These are phyloP conservation scores for Pulveroboletus sp. DNA, from an alignment of 1,284 basidiomycete species.

Conservation along the genomic window DNA sequence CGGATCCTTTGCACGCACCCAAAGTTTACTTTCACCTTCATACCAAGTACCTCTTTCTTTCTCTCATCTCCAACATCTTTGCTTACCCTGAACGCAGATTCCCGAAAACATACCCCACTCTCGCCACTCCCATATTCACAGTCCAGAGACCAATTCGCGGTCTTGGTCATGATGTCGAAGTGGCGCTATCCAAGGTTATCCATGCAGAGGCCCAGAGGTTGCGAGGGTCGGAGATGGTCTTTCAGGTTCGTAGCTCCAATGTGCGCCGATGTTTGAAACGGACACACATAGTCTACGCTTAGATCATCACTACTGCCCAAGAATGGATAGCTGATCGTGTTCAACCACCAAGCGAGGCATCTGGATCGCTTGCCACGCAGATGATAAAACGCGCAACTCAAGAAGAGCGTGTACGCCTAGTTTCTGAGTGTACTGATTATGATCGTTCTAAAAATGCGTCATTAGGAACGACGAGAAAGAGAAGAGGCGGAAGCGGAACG, in stretches of 20 bases:
- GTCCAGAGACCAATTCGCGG: slow-evolving; percentile 66
- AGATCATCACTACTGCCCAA: slow-evolving; percentile 68
- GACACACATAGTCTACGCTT: neutral
- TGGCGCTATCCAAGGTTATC: slow-evolving; percentile 55
- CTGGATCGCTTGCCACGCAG: slow-evolving; percentile 69
- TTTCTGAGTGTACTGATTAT: neutral
- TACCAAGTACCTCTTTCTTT: slow-evolving; percentile 53
- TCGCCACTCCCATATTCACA: slow-evolving; percentile 65
- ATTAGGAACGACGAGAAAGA: slow-evolving; percentile 39
- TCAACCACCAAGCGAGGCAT: slow-evolving; percentile 55
- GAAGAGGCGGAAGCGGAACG: slow-evolving; percentile 53
- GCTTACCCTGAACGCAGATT: slow-evolving; percentile 47
- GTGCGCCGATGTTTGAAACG: slow-evolving; percentile 1
- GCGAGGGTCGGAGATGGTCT: slow-evolving; percentile 71
- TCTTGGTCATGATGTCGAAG: slow-evolving; percentile 52
- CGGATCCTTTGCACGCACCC: slow-evolving; percentile 51
- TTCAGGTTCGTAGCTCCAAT: slow-evolving; percentile 50
- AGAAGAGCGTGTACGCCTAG: slow-evolving; percentile 53
- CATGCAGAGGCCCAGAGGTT: slow-evolving; percentile 60
- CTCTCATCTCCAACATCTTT: neutral
- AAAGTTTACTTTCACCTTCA: slow-evolving; percentile 66
- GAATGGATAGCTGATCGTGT: slow-evolving; percentile 68
- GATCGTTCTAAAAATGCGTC: slow-evolving; percentile 3
- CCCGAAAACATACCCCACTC: slow-evolving; percentile 73
- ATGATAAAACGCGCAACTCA: slow-evolving; percentile 71